Evolutionary conservation across 345 rosid genomes (phyloP).

Genomic region (Nephelium lappaceum): DNA sequence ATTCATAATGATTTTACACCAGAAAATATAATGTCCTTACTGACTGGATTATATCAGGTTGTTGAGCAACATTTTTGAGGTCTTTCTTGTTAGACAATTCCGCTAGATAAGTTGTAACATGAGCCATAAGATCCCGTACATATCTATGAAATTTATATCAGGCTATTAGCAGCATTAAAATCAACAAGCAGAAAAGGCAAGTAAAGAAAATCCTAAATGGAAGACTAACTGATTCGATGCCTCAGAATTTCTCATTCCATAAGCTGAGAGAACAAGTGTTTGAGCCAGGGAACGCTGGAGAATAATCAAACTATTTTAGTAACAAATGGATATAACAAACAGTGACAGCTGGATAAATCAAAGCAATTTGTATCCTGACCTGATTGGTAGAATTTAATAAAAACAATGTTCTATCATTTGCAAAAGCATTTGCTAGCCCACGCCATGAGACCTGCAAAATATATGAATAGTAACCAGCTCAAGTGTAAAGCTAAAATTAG

Average conservation of each 20-base stretch:
- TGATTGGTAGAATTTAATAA: constrained; percentile 78
- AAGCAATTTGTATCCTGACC: constrained; percentile 47
- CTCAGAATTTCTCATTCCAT: constrained; percentile 74
- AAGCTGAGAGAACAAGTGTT: constrained; percentile 90
- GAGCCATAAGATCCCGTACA: constrained; percentile 79
- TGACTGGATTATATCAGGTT: constrained; percentile 79
- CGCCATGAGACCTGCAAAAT: constrained; percentile 87
- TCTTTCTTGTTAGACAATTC: constrained; percentile 74
- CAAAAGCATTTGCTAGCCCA: constrained; percentile 85
- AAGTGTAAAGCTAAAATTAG: neutral
- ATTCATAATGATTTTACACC: constrained; percentile 15
- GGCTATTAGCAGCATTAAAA: constrained; percentile 27
- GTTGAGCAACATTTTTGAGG: constrained; percentile 77
- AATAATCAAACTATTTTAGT: constrained; percentile 25
- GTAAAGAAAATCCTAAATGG: constrained; percentile 18
- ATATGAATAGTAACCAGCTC: constrained; percentile 20
- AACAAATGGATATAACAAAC: constrained; percentile 4
- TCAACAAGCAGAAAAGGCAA: constrained; percentile 12
- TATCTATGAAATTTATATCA: constrained; percentile 53
- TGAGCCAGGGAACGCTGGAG: constrained; percentile 90
- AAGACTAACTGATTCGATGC: constrained; percentile 86
- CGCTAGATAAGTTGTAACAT: constrained; percentile 66
- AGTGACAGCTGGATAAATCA: constrained; percentile 11
- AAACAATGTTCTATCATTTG: constrained; percentile 71
- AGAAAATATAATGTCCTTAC: constrained; percentile 46